Evolutionary conservation across 73 alveolate species (phyloP).

Genomic region (Strombidium stylifer): DNA sequence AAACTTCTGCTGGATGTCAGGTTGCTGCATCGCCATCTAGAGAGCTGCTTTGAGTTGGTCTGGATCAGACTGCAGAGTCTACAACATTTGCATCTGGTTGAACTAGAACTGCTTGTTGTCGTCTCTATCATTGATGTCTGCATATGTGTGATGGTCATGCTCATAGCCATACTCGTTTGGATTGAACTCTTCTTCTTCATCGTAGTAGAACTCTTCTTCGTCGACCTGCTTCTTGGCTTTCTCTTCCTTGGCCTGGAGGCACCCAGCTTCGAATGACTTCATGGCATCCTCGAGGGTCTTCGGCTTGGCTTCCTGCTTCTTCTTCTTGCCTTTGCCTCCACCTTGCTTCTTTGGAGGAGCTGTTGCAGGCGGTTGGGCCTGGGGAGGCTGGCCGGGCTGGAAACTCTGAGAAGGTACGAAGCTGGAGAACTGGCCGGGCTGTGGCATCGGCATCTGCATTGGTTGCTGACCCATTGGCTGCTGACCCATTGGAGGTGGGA

Average conservation of each 20-base stretch:
- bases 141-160: not conserved
- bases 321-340: not conserved
- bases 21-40: constrained; percentile 9
- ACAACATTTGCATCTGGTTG: not conserved
- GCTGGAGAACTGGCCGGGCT: not conserved
- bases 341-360: not conserved
- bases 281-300: constrained; percentile 36
- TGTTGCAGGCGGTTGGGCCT: not conserved
- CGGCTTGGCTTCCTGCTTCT: not conserved
- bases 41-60: no score
- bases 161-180: constrained; percentile 16
- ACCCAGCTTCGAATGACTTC: constrained; percentile 15
- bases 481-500: no score
- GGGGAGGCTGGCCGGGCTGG: not conserved
- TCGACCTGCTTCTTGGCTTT: not conserved
- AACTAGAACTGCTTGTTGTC: not conserved
- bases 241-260: not conserved
- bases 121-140: not conserved
- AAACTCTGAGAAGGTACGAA: not conserved
- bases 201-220: constrained; percentile 12
- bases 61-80: not conserved
- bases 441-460: not conserved
- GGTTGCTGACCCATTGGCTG: not conserved
- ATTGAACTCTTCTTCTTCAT: constrained; percentile 19
- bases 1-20: constrained; percentile 1